Conservation (phyloP, 2,329 filamentous ascomycete species). For the Penicillium sp. region DNA sequence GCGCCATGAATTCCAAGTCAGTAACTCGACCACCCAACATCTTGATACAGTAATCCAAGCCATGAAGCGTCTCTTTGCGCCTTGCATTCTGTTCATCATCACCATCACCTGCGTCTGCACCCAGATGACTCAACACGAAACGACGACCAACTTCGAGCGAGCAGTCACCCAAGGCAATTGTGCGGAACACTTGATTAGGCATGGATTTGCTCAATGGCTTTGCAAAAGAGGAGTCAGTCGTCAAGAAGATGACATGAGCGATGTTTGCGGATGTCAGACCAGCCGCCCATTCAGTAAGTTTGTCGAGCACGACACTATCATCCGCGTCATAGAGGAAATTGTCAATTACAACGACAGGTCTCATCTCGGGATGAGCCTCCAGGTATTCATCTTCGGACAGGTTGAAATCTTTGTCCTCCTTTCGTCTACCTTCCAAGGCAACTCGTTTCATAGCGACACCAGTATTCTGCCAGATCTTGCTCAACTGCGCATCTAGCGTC, state of each 20-base stretch:
- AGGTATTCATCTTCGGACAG: conserved; percentile 82
- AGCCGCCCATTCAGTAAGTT: conserved; percentile 86
- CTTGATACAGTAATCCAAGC: conserved; percentile 78
- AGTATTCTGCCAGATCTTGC: conserved; percentile 85
- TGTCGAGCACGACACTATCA: conserved; percentile 66
- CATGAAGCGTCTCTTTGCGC: conserved; percentile 56
- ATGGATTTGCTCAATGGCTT: conserved; percentile 84
- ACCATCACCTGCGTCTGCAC: conserved; percentile 42
- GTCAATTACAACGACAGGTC: conserved; percentile 83
- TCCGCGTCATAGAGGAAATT: conserved; percentile 81
- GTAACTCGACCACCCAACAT: conserved; percentile 87
- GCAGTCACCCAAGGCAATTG: conserved; percentile 81
- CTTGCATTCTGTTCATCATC: conserved; percentile 29
- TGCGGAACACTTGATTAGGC: conserved; percentile 85
- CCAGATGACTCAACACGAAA: conserved; percentile 81
- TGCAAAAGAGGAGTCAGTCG: conserved; percentile 81
- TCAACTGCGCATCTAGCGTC: conserved; percentile 82
- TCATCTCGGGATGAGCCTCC: conserved; percentile 79
- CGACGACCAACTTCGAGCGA: conserved; percentile 81
- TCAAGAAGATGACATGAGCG: conserved; percentile 92
- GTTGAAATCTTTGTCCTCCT: conserved; percentile 68
- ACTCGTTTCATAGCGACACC: conserved; percentile 75
- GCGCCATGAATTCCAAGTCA: conserved; percentile 90
- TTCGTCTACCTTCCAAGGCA: conserved; percentile 66
- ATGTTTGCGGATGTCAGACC: conserved; percentile 80